A percentile compares a stretch with the other conserved stretches of the same genome.
Conservation (phyloP, 495 filamentous ascomycete species). For the Cairneyella variabilis region DNA sequence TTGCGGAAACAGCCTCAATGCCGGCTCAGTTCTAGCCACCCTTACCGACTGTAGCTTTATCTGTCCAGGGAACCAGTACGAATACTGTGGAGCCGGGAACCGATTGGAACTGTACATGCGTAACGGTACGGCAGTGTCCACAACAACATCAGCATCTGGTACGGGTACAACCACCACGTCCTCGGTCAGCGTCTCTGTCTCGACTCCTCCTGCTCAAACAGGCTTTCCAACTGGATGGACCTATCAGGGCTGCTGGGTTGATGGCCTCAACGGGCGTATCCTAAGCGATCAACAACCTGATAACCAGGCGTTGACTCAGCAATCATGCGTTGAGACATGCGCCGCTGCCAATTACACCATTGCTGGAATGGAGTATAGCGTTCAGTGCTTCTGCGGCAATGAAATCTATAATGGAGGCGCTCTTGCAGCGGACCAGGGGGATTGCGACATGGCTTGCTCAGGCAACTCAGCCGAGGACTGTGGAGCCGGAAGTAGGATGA, state of each 20-base stretch:
- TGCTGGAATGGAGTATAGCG: slow-evolving; percentile 44
- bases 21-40: slow-evolving; percentile 34
- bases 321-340: slow-evolving; percentile 53
- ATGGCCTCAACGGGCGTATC: background rate
- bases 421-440: slow-evolving; percentile 34
- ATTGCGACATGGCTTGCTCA: slow-evolving; percentile 49
- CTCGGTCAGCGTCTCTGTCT: background rate
- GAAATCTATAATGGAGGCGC: slow-evolving; percentile 27
- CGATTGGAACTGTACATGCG: slow-evolving; percentile 1
- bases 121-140: slow-evolving; percentile 14
- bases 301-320: slow-evolving; percentile 36
- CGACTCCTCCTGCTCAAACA: background rate
- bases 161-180: background rate
- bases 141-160: slow-evolving; percentile 27
- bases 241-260: slow-evolving; percentile 16
- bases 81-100: slow-evolving; percentile 36
- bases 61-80: slow-evolving; percentile 36
- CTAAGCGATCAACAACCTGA: background rate
- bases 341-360: slow-evolving; percentile 46
- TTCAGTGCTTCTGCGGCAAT: slow-evolving; percentile 29
- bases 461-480: slow-evolving; percentile 38
- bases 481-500: slow-evolving; percentile 46
- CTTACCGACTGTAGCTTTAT: slow-evolving; percentile 43
- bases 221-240: slow-evolving; percentile 12
- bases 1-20: slow-evolving; percentile 42